Evolutionary conservation across 2,329 filamentous ascomycete genomes (phyloP), one percentile per base, ranked within the genome.

Genomic region (Mycogone perniciosa): DNA sequence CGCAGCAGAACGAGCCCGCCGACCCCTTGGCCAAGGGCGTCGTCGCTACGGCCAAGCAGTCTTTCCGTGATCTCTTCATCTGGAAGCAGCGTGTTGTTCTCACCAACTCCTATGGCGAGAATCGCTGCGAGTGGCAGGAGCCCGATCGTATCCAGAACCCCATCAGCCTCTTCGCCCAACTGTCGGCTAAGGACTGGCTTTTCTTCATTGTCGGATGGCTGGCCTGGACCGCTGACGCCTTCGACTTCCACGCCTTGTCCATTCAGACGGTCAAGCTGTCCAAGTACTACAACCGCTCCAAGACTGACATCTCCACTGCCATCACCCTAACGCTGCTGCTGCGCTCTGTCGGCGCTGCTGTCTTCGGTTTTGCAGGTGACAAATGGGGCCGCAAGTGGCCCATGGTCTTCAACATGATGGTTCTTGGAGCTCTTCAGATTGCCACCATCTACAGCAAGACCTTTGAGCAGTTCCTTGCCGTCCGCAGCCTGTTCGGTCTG

Each of bases 331-430:
- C 87, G 0, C 73, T 92, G 10, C 76, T 92, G 31, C 76, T 91
- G 41, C 79, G 88, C 33, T 88, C 85, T 8, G 71, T 91, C 30
- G 89, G 89, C 7, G 88, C 88, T 4, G 84, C 85, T 20, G 62
- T 80, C 62, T 93, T 95, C 56, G 89, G 89, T 52, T 71, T 92
- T 26, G 82, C 85, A 1, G 85, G 86, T 57, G 89, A 95, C 67
- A 82, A 82, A 57, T 93, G 82, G 64, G 89, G 89, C 6, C 80
- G 88, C 50, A 92, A 91, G 70, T 89, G 86, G 84, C 87, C 88
- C 41, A 88, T 91, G 84, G 84, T 91, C 7, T 59, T 81, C 60
- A 92, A 92, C 73, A 87, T 91, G 81, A 72, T 90, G 52, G 70
- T 89, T 27, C 74, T 88, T 4, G 83, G 83, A 40, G 57, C 83